Evolutionary conservation across 2,329 filamentous ascomycete species (phyloP), one percentile per base, ranked within the genome.

Genomic region (Aspergillus quadricinctus): DNA sequence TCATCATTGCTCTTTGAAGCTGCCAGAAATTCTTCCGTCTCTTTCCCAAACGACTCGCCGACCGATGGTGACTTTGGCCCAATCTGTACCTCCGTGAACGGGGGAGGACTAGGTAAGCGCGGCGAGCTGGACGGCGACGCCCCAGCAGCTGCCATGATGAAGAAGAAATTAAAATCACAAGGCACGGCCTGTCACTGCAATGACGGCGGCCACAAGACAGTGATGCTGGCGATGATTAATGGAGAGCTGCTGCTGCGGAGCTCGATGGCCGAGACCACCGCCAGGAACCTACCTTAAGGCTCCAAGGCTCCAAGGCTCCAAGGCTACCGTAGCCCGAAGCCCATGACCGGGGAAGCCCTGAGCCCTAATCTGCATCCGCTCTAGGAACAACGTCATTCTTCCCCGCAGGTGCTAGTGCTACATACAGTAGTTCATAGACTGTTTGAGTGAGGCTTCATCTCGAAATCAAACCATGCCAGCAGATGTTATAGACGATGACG

Each of bases 51-150:
- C 66, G 83, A 69, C 70, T 87, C 74, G 50, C 85, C 81, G 61
- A 87, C 79, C 19, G 82, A 82, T 1, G 91, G 90, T 50, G 91
- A 94, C 67, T 86, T 86, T 55, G 89, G 88, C 7, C 86, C 88
- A 61, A 96, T 87, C 77, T 97, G 93, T 64, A 96, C 94, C 76
- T 99, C 94, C 59, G 93, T 91, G 56, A 95, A 88, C 35, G 94
- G 94, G 57, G 94, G 94, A 58, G 94, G 94, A 75, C 92, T 97
- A 57, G 94, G 94, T 52, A 99, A 86, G 71, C 94, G 89, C 61
- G 94, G 93, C 49, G 92, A 97, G 75, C 85, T 93, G 61, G 90
- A 88, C 56, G 77, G 75, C 57, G 77, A 79, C 60, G 73, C 72
- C 61, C 70, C 72, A 58, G 71, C 69, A 57, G 80, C 76, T 60